Evolutionary conservation across 257 asterid genomes (phyloP).

Genomic region (Cruciata laevipes): DNA sequence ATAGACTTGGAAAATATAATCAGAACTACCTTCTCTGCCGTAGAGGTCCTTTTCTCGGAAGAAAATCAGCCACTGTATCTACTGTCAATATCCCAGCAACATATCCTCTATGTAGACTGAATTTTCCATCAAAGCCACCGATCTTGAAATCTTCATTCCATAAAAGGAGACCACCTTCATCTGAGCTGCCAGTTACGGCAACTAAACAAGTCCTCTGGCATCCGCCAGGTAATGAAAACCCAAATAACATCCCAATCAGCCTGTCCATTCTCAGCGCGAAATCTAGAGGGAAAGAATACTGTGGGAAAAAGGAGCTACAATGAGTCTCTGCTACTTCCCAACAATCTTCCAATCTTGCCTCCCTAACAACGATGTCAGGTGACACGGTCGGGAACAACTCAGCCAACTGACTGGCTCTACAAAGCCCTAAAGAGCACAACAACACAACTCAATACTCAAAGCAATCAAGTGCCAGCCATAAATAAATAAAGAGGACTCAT

Average conservation of each 20-base stretch:
- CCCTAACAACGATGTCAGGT: conserved; percentile 75
- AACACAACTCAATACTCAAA: background rate
- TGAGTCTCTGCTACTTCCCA: conserved; percentile 99
- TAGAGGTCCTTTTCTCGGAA: conserved; percentile 79
- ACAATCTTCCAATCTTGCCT: conserved; percentile 90
- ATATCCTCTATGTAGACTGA: conserved; percentile 59
- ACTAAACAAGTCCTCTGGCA: conserved; percentile 82
- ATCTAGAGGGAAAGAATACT: conserved; percentile 77
- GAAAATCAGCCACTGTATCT: conserved; percentile 90
- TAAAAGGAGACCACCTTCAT: conserved; percentile 41
- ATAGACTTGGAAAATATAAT: conserved; percentile 3
- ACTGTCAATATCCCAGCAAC: conserved; percentile 85
- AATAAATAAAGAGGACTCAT: background rate
- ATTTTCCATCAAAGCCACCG: conserved; percentile 57
- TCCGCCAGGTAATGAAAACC: conserved; percentile 81
- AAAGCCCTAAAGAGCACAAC: conserved; percentile 33
- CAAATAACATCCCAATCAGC: conserved; percentile 78
- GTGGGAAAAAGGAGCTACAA: conserved; percentile 90
- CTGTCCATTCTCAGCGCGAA: conserved; percentile 74
- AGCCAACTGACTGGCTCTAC: conserved; percentile 78
- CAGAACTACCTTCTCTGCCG: conserved; percentile 67
- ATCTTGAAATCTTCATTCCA: conserved; percentile 58
- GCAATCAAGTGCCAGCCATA: background rate
- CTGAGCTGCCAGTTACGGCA: conserved; percentile 55
- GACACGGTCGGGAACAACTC: conserved; percentile 60